A percentile compares a stretch with the other conserved stretches of the same genome.
Evolutionary conservation across 768 basidiomycete genomes (phyloP).

Genomic region (Amanita subjunquillea): DNA sequence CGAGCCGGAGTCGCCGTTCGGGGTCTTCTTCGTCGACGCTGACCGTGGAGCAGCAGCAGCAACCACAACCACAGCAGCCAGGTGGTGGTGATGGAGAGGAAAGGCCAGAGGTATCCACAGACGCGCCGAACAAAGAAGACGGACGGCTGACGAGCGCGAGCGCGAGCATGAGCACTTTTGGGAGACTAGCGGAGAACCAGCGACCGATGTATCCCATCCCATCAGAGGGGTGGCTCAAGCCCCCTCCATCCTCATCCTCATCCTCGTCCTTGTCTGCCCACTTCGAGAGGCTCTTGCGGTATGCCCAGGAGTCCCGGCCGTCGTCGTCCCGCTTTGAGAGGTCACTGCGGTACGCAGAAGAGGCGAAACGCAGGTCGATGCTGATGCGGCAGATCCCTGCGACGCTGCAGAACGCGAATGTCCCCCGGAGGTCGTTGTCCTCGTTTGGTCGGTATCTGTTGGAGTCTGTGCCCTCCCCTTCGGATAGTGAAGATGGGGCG

Average conservation of each 20-base stretch:
- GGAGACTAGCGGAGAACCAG: not conserved
- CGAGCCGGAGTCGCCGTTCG: not conserved
- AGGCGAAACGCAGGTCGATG: not conserved
- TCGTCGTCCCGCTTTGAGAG: too few relatives aligned
- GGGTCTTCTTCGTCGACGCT: not conserved
- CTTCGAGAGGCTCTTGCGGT: not conserved
- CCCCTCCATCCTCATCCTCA: not conserved
- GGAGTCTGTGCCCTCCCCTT: not conserved
- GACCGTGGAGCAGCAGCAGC: not conserved
- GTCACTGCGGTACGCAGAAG: not conserved
- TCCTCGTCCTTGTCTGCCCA: not conserved
- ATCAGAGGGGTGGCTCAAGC: not conserved
- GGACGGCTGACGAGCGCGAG: not conserved
- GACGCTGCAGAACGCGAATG: not conserved
- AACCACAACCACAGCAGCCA: not conserved
- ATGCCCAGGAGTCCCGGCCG: not conserved
- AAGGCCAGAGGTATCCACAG: too few relatives aligned
- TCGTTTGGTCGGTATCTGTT: not conserved
- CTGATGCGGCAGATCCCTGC: not conserved
- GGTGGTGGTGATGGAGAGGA: not conserved
- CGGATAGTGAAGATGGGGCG: not conserved
- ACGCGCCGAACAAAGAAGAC: too few relatives aligned
- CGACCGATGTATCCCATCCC: slow-evolving; percentile 1
- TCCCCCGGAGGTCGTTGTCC: not conserved
- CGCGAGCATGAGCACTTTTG: not conserved